Conservation (phyloP, 2,329 filamentous ascomycete species). For the Bipolaris gigantea region DNA sequence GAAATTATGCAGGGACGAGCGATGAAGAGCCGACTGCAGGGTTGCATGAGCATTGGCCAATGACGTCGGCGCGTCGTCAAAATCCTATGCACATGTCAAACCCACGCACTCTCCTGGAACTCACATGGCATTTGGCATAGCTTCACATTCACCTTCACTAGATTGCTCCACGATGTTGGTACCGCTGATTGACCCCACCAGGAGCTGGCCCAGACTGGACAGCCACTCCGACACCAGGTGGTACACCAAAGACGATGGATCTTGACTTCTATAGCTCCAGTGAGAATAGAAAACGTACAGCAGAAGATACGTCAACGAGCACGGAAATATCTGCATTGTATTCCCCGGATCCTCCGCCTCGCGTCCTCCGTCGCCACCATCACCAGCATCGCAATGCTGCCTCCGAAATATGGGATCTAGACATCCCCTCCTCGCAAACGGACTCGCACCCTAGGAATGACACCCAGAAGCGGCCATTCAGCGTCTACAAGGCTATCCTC, state of each 20-base stretch:
- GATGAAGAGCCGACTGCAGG: slow-evolving; percentile 1
- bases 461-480: slow-evolving; percentile 24
- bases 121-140: not conserved
- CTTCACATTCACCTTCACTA: not conserved
- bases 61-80: slow-evolving; percentile 5
- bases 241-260: slow-evolving; percentile 8
- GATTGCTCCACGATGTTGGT: too few relatives aligned
- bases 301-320: slow-evolving; percentile 9
- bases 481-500: slow-evolving; percentile 41
- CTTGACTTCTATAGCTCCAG: slow-evolving; percentile 5
- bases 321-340: not conserved
- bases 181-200: too few relatives aligned
- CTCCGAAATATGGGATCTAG: slow-evolving; percentile 21
- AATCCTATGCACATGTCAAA: not conserved
- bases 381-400: slow-evolving; percentile 31
- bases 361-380: slow-evolving; percentile 24
- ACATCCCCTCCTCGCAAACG: slow-evolving; percentile 2
- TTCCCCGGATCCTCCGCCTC: slow-evolving; percentile 4
- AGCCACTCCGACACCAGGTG: too few relatives aligned
- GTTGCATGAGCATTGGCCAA: slow-evolving; percentile 2
- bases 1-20: slow-evolving; percentile 9
- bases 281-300: slow-evolving; percentile 27
- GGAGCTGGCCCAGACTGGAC: not conserved
- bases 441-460: not conserved
- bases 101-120: too few relatives aligned